These are phyloP conservation scores for Theobroma grandiflorum DNA, from an alignment of 441 rosid genomes.

Conservation along the genomic window DNA sequence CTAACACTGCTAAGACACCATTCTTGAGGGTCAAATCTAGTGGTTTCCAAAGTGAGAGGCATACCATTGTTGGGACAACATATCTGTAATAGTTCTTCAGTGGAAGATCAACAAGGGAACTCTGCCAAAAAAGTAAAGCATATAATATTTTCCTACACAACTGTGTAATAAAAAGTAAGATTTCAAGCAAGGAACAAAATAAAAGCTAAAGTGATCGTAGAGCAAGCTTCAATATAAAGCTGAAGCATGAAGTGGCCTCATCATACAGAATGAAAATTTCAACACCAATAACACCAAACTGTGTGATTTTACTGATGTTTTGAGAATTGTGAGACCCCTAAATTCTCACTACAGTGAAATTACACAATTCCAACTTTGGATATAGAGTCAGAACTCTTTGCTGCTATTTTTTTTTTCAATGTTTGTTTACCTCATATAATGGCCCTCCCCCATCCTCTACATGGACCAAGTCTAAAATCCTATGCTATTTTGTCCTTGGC, in stretches of 20 bases:
- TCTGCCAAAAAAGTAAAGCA: constrained; percentile 59
- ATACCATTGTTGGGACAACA: constrained; percentile 89
- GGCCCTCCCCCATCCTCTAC: background rate
- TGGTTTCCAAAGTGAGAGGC: constrained; percentile 30
- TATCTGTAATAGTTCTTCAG: constrained; percentile 98
- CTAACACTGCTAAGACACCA: constrained; percentile 40
- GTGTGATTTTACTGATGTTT: background rate
- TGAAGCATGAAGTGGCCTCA: background rate
- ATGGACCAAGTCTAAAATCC: background rate
- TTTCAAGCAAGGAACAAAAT: constrained; percentile 18
- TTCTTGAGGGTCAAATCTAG: constrained; percentile 34
- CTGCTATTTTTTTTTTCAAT: background rate
- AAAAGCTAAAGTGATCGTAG: background rate
- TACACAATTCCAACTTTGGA: background rate
- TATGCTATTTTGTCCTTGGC: background rate
- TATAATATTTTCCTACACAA: constrained; percentile 8
- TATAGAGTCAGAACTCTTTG: background rate
- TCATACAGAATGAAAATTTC: constrained; percentile 4
- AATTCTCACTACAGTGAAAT: constrained; percentile 3
- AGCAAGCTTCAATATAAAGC: background rate
- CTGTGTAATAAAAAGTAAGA: background rate
- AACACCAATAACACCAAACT: constrained; percentile 2
- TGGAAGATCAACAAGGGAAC: constrained; percentile 99
- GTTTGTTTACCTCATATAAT: background rate
- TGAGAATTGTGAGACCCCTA: background rate